Base-by-base conservation (phyloP, 2,329 filamentous ascomycete species). In the Epichloe aotearoae region DNA sequence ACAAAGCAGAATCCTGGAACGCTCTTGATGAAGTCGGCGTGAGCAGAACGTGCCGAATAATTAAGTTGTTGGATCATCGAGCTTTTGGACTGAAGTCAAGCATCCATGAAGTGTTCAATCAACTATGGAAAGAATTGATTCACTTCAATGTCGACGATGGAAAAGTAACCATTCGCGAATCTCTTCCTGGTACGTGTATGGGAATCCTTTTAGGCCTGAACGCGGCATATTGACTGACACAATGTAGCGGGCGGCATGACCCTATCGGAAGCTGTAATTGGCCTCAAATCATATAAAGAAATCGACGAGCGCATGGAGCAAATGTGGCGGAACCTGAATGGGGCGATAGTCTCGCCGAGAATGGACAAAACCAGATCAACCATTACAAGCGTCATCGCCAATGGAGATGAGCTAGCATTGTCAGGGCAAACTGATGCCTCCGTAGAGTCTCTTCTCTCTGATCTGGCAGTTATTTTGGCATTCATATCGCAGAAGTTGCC, bases 61-160 rank as follows among this genome's bases (percentile, higher is more conserved):
- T 82, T 61, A 77, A 75, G 50, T 69, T 94, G 23, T 68, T 95
- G 4, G 75, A 82, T 54, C 66, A 79, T 43, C 78, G 83, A 55
- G 76, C 79, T 2, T 79, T 80, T 26, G 79, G 83, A 58, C 69
- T 95, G 51, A 83, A 82, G 54, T 74, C 76, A 2, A 73, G 77
- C 19, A 76, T 93, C 20, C 76, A 82, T 52, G 77, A 84, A 40
- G 77, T 79, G 8, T 75, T 93, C 39, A 76, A 79, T 42, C 72
- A 74, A 50, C 75, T 82, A n/a, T 96, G 89, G 88, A 77, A 77
- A 52, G 70, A 74, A 0, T 70, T 91, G 42, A 70, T 95, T 12
- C 66, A 73, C 1, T 66, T 89, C 17, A 79, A 91, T 59, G 64
- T 71, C 1, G 70, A 77, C 20, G 66, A 70, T 8, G 69, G 72